Percentiles rank a stretch among this genome's conserved stretches.
Evolutionary conservation across 1,139 yeast species (phyloP).

Genomic region (Suhomyces atakaporum): DNA sequence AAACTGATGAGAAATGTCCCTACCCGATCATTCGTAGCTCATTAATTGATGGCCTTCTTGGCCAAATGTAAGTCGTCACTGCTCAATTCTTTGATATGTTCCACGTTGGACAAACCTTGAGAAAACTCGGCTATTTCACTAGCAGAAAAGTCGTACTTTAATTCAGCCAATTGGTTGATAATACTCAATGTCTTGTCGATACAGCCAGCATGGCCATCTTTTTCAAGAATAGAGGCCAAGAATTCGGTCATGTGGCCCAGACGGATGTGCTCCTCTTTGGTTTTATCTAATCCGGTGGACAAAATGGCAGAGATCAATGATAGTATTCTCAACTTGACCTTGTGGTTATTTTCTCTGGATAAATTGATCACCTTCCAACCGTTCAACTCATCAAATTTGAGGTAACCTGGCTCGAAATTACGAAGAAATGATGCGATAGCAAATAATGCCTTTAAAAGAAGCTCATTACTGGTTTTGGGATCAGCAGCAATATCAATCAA

Average conservation of each 20-base stretch:
- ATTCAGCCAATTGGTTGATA: slow-evolving; percentile 47
- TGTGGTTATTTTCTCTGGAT: slow-evolving; percentile 26
- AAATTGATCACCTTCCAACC: slow-evolving; percentile 60
- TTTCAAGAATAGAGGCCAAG: slow-evolving; percentile 38
- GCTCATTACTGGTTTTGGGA: slow-evolving; percentile 30
- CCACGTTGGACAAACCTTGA: slow-evolving; percentile 44
- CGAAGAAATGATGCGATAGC: slow-evolving; percentile 78
- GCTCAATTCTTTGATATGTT: slow-evolving; percentile 48
- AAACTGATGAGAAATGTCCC: no score
- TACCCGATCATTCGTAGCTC: no score
- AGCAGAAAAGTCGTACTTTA: slow-evolving; percentile 48
- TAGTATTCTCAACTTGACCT: slow-evolving; percentile 54
- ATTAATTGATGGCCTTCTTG: slow-evolving; percentile 44
- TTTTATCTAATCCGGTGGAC: slow-evolving; percentile 49
- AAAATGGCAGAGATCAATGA: slow-evolving; percentile 60
- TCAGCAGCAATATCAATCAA: slow-evolving; percentile 44
- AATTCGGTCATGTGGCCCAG: slow-evolving; percentile 40
- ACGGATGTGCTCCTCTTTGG: slow-evolving; percentile 42
- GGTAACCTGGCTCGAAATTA: slow-evolving; percentile 61
- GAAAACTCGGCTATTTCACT: slow-evolving; percentile 47
- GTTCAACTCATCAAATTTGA: slow-evolving; percentile 50
- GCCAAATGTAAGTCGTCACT: slow-evolving; percentile 54
- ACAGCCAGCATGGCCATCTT: slow-evolving; percentile 50
- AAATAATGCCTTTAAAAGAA: slow-evolving; percentile 66
- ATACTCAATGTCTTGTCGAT: slow-evolving; percentile 64